Evolutionary conservation across 208 protist genomes (phyloP), one percentile per base, ranked within the genome.

Genomic region (Lotmaria passim): DNA sequence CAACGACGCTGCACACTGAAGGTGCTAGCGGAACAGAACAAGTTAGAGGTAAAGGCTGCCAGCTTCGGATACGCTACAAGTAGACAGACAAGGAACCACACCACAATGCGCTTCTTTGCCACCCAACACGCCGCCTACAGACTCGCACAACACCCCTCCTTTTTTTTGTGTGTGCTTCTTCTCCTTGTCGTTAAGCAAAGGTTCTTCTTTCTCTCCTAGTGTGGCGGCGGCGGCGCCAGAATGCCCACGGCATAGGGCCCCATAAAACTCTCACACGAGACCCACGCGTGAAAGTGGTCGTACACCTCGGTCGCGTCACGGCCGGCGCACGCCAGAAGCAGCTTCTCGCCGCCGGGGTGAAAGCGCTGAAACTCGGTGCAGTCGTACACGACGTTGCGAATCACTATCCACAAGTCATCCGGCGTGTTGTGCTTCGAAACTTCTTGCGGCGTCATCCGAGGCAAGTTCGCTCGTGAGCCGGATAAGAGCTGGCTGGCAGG

Each of bases 351-450:
- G 11, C 85, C 89, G 0, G 89, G 89, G 76, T 96, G 91, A 38
- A 81, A 93, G 33, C 72, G 74, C 28, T 81, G 73, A 64, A 93
- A 95, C 46, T 66, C 44, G 0, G 88, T 94, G 61, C 79, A 82
- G 72, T 95, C 87, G 75, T 94, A 95, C 8, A 93, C 90, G 2
- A 93, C 78, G 23, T 77, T 79, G 12, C 73, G 62, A 6, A 95
- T 64, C 24, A 96, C 86, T 31, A 94, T 77, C 90, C 90, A 96
- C 36, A 93, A 36, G 56, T 92, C 86, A 50, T 86, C 85, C 23
- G 57, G 28, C 0, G 69, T 84, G 67, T 77, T 83, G 77, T 95
- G 92, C 34, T 43, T 28, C 15, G 62, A 62, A 7, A 95, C 78
- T 36, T 94, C 91, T 14, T 69, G 69, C 33, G 63, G 64, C 5